Base-by-base conservation (phyloP, 1,139 yeast genomes). In the Lodderomyces elongisporus region DNA sequence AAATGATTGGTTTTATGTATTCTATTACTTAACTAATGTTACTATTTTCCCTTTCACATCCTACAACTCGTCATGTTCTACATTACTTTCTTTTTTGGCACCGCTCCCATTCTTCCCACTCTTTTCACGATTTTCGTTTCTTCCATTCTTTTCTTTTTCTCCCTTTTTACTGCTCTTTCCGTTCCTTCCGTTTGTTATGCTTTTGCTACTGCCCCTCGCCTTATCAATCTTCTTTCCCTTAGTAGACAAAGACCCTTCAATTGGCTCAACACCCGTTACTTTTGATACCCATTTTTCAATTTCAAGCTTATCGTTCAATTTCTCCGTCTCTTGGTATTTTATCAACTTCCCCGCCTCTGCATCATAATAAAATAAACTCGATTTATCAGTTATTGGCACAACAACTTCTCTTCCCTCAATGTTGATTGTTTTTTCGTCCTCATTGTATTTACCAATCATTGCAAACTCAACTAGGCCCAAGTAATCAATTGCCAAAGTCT, bases 401-500 rank as follows among this genome's bases (percentile, higher is more conserved):
- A 47, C 48, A 4, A 58, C 43, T 13, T 45, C 42, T 4, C 44
- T 42, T 2, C 54, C 61, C 12, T 48, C 52, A 14, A 55, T 38
- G 10, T 37, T 34, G 6, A 42, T 30, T 6, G 43, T 38, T n/a
- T 34, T 40, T 9, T 47, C 40, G 3, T 53, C 58, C 10, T 47
- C 51, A 13, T 54, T 38, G 5, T 38, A 33, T 14, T 40, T 40
- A 13, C 46, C 43, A n/a, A 57, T 41, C 48, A 54, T 43, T 4
- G 59, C 68, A 40, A 68, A 56, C 24, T 55, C 53, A 16, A 56
- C 49, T 0, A 50, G 36, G 4, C 46, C 54, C 24, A 82, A 55
- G 55, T 78, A 84, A 49, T 89, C 96, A 35, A 84, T 69, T 3
- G 95, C 91, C 44, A 89, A 60, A 1, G 85, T 66, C 54, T 84